Conservation (phyloP, 257 asterid species). For the Nicotiana sylvestris region DNA sequence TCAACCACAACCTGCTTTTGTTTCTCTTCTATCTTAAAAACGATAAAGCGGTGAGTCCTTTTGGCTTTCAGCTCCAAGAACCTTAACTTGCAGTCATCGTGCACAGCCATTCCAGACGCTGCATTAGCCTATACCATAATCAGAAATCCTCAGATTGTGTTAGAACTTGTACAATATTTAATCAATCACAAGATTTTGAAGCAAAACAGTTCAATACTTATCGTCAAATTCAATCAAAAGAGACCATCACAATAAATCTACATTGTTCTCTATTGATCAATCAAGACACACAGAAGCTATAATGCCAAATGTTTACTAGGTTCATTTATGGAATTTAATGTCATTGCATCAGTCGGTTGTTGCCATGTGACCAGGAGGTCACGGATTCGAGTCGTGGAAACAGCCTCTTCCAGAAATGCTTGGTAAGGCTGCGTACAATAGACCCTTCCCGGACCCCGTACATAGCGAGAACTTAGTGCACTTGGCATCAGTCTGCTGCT, state of each 20-base stretch:
- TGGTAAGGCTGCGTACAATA: no score
- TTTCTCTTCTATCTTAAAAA: slow-evolving; percentile 59
- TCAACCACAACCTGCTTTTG: slow-evolving; percentile 52
- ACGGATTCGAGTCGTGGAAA: no score
- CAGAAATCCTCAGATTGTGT: not conserved
- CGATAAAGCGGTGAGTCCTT: slow-evolving; percentile 47
- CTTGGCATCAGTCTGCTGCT: no score
- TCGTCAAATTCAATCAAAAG: not conserved
- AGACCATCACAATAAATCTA: not conserved
- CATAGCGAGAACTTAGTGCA: no score
- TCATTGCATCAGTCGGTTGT: not conserved
- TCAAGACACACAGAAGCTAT: not conserved
- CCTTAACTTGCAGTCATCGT: slow-evolving; percentile 57
- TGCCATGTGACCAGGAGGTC: no score
- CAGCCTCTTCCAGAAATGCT: no score
- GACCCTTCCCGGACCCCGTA: no score
- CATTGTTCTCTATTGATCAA: not conserved
- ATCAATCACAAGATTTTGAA: not conserved
- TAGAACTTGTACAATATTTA: not conserved
- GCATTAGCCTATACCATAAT: slow-evolving; percentile 41
- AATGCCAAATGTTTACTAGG: not conserved
- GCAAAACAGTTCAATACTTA: not conserved
- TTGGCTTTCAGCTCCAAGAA: slow-evolving; percentile 59
- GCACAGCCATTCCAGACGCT: slow-evolving; percentile 60
- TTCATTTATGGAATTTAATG: not conserved